Evolutionary conservation across 2,329 filamentous ascomycete species (phyloP).

Genomic region (Herpotrichia juniperi): DNA sequence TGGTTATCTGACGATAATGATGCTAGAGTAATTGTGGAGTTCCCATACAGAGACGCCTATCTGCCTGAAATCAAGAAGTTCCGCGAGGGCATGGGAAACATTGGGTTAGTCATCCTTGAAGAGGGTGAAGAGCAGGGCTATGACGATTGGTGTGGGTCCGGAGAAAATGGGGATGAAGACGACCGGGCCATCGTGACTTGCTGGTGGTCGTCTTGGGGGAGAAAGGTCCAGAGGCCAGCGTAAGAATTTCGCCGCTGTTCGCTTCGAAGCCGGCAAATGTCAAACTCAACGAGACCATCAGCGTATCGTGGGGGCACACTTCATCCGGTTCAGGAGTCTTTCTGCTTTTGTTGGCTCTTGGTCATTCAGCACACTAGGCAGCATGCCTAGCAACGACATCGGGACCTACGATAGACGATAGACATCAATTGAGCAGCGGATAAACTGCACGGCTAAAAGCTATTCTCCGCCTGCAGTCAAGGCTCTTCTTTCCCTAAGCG

Average conservation of each 20-base stretch:
- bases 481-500: constrained; percentile 22
- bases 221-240: constrained; percentile 18
- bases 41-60: constrained; percentile 77
- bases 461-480: constrained; percentile 22
- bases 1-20: constrained; percentile 66
- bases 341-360: constrained; percentile 11
- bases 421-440: constrained; percentile 33
- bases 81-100: constrained; percentile 62
- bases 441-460: constrained; percentile 42
- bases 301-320: constrained; percentile 3
- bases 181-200: constrained; percentile 62
- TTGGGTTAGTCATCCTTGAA: constrained; percentile 60
- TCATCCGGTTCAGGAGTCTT: not conserved
- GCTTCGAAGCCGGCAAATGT: constrained; percentile 2
- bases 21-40: constrained; percentile 76
- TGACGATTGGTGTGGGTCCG: constrained; percentile 71
- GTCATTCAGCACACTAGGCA: constrained; percentile 24
- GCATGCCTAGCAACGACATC: constrained; percentile 26
- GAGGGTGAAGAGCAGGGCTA: constrained; percentile 69
- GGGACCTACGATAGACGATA: constrained; percentile 22
- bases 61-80: constrained; percentile 70
- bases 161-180: constrained; percentile 54
- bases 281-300: not conserved
- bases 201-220: constrained; percentile 70
- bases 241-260: constrained; percentile 1